Evolutionary conservation across 2,329 filamentous ascomycete genomes (phyloP).

Genomic region (Alternaria incomplexa): DNA sequence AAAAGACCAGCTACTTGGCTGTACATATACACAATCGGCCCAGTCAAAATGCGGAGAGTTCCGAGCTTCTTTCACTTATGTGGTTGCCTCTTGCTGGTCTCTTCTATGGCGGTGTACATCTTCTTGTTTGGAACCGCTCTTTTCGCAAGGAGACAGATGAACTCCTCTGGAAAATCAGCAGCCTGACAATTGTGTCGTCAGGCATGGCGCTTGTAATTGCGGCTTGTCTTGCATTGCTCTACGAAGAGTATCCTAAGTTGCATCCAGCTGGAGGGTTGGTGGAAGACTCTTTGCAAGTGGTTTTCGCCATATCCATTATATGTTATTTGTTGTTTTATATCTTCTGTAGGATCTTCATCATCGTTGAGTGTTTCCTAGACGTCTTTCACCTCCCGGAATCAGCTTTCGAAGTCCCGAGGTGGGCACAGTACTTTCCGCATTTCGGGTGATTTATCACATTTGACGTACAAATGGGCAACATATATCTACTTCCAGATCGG

Average conservation of each 20-base stretch:
- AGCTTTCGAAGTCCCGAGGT: neutral
- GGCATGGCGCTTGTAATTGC: no score
- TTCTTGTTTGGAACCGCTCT: neutral
- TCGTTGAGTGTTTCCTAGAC: neutral
- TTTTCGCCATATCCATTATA: no score
- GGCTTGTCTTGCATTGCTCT: no score
- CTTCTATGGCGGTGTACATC: neutral
- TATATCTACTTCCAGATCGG: no score
- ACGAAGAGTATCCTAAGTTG: no score
- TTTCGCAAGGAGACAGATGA: neutral
- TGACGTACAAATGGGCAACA: neutral
- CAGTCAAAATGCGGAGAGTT: no score
- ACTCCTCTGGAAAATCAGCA: neutral
- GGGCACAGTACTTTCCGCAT: neutral
- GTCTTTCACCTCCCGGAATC: neutral
- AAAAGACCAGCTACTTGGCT: no score
- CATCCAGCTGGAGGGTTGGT: no score
- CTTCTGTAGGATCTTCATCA: neutral
- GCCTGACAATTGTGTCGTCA: neutral
- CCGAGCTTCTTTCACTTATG: no score
- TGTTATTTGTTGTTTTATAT: neutral
- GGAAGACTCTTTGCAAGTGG: no score
- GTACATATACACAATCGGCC: no score
- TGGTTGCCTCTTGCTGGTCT: neutral
- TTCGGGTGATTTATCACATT: neutral